These are phyloP conservation scores for Colletotrichum aenigma DNA, from an alignment of 2,329 filamentous ascomycete genomes.

Conservation along the genomic window DNA sequence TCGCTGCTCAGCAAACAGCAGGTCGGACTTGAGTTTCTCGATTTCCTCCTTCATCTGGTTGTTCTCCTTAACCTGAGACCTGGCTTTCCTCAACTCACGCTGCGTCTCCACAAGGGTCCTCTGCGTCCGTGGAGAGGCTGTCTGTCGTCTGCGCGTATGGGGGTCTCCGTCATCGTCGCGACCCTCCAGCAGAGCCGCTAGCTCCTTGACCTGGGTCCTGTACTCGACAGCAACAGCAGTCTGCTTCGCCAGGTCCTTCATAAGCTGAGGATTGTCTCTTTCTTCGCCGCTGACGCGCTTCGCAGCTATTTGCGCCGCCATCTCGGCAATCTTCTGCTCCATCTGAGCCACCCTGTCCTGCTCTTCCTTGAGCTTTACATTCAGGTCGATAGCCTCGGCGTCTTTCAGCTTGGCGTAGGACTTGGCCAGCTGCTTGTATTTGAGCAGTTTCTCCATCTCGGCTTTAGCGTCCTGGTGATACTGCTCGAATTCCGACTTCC, in stretches of 20 bases:
- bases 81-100: slow-evolving; percentile 58
- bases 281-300: slow-evolving; percentile 40
- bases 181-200: slow-evolving; percentile 55
- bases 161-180: slow-evolving; percentile 36
- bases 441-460: slow-evolving; percentile 78
- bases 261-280: slow-evolving; percentile 50
- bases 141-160: slow-evolving; percentile 37
- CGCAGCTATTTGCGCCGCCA: slow-evolving; percentile 60
- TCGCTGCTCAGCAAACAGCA: slow-evolving; percentile 52
- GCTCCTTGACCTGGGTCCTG: slow-evolving; percentile 61
- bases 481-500: slow-evolving; percentile 78
- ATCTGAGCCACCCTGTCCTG: slow-evolving; percentile 67
- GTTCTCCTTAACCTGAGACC: slow-evolving; percentile 58
- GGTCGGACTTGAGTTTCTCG: slow-evolving; percentile 53
- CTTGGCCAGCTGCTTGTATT: slow-evolving; percentile 81
- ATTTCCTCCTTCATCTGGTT: slow-evolving; percentile 57
- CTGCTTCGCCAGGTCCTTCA: slow-evolving; percentile 61
- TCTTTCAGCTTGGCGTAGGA: slow-evolving; percentile 82
- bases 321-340: slow-evolving; percentile 65
- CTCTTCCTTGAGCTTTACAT: slow-evolving; percentile 70
- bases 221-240: slow-evolving; percentile 63
- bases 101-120: slow-evolving; percentile 57
- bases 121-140: slow-evolving; percentile 54
- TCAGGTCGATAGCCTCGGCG: slow-evolving; percentile 68
- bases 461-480: slow-evolving; percentile 75